Base-by-base conservation (phyloP, 192 early-diverging fungal genomes). In the Coemansia sp. region DNA sequence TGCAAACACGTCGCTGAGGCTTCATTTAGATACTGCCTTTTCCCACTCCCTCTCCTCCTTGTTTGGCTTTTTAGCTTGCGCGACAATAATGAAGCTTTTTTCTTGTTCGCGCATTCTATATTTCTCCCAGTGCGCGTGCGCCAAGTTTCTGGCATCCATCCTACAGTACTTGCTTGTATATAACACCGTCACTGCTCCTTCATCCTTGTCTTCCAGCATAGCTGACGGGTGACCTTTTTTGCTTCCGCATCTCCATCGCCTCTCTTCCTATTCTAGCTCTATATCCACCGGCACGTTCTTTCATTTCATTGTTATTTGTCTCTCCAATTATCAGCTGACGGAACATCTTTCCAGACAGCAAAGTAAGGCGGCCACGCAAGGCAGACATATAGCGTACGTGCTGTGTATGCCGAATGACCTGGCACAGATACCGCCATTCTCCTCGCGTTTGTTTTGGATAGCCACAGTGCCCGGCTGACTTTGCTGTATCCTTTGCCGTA, bases 21-120 rank as follows among this genome's bases (percentile, higher is more conserved):
- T 54, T 54, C 52, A 54, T 54, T 54, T 54, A 54, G 52, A 54
- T 54, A 54, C 52, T 54, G 52, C 52, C 52, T 54, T 54, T 54
- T 29, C 33, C 23, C 20, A 28, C 6, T 30, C 27, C 34, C 50
- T 30, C 52, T 15, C 29, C 52, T 54, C 52, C 52, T 54, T 54
- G 52, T 54, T 54, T 54, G 52, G 52, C 11, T 15, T 54, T 48
- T 54, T n/a, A n/a, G n/a, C n/a, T 31, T 17, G 30, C 27, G 23
- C 15, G 6, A 54, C 52, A 54, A 54, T 54, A 15, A 17, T 25
- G 29, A 54, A 30, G 28, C 14, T 53, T 30, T 29, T 19, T 52
- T 52, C 28, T 52, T 17, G 7, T 25, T 29, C 6, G 14, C 52
- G 47, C 50, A 29, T 15, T 5, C 25, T 50, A 50, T 50, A 27